phyloP scores from a whole-genome alignment of 768 basidiomycete genomes.

The Mrakia hoshinonis region DNA sequence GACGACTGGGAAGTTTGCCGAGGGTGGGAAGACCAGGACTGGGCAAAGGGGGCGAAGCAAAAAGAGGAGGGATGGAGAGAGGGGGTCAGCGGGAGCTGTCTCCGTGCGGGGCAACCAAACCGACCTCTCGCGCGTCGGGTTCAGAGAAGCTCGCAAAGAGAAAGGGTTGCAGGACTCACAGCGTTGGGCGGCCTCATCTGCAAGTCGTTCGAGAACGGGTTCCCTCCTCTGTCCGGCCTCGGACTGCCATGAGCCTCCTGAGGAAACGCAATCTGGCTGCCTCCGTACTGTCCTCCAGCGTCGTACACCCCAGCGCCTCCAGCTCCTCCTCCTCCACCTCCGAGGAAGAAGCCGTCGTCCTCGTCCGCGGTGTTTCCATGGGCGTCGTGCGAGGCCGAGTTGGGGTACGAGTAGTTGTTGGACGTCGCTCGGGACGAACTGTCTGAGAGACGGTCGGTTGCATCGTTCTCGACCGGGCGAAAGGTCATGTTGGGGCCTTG shows the following conservation, averaged over 20 bases:
- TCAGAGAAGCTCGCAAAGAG: too few species aligned
- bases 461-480: not conserved
- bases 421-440: not conserved
- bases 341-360: not conserved
- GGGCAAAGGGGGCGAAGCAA: too few species aligned
- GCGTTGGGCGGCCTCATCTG: too few species aligned
- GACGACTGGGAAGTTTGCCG: too few species aligned
- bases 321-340: not conserved
- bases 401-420: not conserved
- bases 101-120: too few species aligned
- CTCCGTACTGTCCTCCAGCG: not conserved
- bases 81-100: too few species aligned
- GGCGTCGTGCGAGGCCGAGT: slow-evolving; percentile 2
- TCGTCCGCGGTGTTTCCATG: not conserved
- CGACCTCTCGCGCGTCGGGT: too few species aligned
- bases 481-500: not conserved
- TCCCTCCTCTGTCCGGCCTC: not conserved
- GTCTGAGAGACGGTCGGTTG: not conserved
- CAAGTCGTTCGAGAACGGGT: too few species aligned
- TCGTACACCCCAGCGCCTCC: not conserved
- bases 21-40: too few species aligned
- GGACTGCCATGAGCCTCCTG: not conserved
- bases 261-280: not conserved
- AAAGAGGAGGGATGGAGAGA: too few species aligned
- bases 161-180: too few species aligned